Conservation (phyloP, 495 filamentous ascomycete species). For the Daldinia grandis region DNA sequence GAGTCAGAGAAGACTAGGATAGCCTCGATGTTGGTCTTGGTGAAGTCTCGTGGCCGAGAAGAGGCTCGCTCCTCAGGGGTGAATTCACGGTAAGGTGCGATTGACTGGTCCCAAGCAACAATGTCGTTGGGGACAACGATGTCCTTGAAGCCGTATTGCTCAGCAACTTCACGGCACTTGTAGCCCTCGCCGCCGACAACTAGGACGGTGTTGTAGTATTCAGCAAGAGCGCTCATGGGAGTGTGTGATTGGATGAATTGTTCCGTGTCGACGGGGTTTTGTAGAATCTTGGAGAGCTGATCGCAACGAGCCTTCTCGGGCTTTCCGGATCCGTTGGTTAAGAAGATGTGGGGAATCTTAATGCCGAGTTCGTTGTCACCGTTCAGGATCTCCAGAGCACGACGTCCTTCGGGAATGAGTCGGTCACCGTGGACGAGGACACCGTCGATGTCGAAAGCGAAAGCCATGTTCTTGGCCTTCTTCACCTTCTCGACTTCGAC, state of each 20-base stretch:
- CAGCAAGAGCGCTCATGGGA: constrained; percentile 70
- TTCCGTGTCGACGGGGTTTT: constrained; percentile 65
- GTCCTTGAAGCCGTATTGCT: constrained; percentile 71
- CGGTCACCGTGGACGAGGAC: constrained; percentile 72
- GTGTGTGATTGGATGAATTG: constrained; percentile 76
- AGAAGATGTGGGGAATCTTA: constrained; percentile 76
- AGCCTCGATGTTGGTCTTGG: constrained; percentile 76
- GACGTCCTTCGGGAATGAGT: constrained; percentile 66
- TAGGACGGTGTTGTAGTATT: constrained; percentile 71
- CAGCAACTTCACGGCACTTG: constrained; percentile 71
- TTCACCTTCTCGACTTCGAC: constrained; percentile 72
- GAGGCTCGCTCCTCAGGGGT: constrained; percentile 66
- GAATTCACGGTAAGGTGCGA: constrained; percentile 71
- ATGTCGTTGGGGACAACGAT: constrained; percentile 74
- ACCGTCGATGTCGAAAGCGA: constrained; percentile 73
- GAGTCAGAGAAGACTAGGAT: constrained; percentile 86
- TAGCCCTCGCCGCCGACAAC: constrained; percentile 74
- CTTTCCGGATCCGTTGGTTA: constrained; percentile 73
- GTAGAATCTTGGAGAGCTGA: constrained; percentile 66
- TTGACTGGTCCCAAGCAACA: constrained; percentile 65
- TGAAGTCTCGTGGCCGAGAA: constrained; percentile 69
- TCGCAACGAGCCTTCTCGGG: constrained; percentile 64
- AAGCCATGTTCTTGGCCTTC: constrained; percentile 71
- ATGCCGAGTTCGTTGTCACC: constrained; percentile 74
- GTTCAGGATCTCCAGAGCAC: constrained; percentile 69